Evolutionary conservation across 345 rosid genomes (phyloP).

Genomic region (Corchorus olitorius): DNA sequence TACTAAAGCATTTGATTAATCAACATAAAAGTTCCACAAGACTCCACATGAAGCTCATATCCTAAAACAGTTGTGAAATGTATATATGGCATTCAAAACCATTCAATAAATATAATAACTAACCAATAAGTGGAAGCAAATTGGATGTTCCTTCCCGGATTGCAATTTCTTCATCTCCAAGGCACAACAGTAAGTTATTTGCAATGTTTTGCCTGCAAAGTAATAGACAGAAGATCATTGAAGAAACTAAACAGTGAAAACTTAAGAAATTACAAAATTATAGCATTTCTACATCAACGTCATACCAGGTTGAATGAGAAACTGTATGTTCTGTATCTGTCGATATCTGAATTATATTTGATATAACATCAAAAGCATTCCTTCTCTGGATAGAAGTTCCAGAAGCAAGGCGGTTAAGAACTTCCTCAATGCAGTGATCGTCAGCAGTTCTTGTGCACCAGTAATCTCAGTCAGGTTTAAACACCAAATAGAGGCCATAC

Average conservation of each 20-base stretch:
- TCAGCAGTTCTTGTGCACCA: constrained; percentile 53
- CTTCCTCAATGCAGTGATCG: constrained; percentile 62
- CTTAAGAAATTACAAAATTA: constrained; percentile 19
- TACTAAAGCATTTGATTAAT: neutral
- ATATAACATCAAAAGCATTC: constrained; percentile 81
- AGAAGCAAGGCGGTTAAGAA: constrained; percentile 66
- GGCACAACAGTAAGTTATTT: constrained; percentile 56
- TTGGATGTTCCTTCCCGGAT: constrained; percentile 53
- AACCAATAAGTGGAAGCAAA: constrained; percentile 68
- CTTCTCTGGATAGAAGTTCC: constrained; percentile 61
- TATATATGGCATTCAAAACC: neutral
- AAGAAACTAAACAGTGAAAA: constrained; percentile 20
- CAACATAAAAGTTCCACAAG: neutral
- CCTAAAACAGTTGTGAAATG: neutral
- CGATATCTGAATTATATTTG: constrained; percentile 53
- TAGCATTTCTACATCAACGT: constrained; percentile 14
- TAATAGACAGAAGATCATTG: constrained; percentile 18
- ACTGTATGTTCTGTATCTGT: constrained; percentile 38
- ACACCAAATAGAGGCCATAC: constrained; percentile 16
- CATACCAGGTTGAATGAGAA: constrained; percentile 64
- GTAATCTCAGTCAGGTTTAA: constrained; percentile 36
- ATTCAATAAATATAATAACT: constrained; percentile 26
- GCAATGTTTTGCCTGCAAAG: constrained; percentile 69
- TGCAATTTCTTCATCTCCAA: constrained; percentile 57
- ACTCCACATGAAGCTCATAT: neutral